Base-by-base conservation (phyloP, 352 stramenopile species). In the Phytophthora citricola region DNA sequence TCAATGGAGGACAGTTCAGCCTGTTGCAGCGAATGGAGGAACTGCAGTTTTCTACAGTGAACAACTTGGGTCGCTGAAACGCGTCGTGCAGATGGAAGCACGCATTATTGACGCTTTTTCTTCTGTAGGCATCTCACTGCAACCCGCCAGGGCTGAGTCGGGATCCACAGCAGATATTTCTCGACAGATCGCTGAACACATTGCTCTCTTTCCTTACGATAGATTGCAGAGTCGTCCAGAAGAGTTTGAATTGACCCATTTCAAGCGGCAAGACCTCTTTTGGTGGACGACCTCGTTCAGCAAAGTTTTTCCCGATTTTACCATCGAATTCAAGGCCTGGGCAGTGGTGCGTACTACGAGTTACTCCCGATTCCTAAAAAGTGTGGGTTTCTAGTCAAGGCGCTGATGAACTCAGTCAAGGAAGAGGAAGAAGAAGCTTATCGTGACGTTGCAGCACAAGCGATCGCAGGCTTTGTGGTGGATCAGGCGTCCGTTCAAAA, bases 351-450 rank as follows among this genome's bases (percentile, higher is more conserved):
- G 6, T 92, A 79, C 52, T 87, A 72, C 46, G 70, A 76, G 26
- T 11, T 94, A 40, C 51, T 92, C 15, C 59, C 71, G 2, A 75
- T 89, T 39, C 85, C 85, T 5, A 56, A 71, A 55, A 92, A 91
- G 46, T 91, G 81, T 40, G 88, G 84, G 0, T 93, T 95, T 48
- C 66, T 95, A 10, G 83, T 95, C 6, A 90, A 85, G 53, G 73
- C 86, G 17, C 58, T 94, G 12, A 95, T 95, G 86, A 81, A 91
- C 5, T 80, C 83, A 5, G 76, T 94, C 60, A 95, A 94, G 38
- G 74, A 63, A 49, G 83, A 93, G 62, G 62, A 76, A 0, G 72
- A 83, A 34, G n/a, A 38, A 7, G 69, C 67, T 9, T 85, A 91
- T 56, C 76, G 77, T 26, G 32, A 24, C 1, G 63, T 93, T 20